Base-by-base conservation (phyloP, 2,329 filamentous ascomycete genomes). In the Alternaria dauci region DNA sequence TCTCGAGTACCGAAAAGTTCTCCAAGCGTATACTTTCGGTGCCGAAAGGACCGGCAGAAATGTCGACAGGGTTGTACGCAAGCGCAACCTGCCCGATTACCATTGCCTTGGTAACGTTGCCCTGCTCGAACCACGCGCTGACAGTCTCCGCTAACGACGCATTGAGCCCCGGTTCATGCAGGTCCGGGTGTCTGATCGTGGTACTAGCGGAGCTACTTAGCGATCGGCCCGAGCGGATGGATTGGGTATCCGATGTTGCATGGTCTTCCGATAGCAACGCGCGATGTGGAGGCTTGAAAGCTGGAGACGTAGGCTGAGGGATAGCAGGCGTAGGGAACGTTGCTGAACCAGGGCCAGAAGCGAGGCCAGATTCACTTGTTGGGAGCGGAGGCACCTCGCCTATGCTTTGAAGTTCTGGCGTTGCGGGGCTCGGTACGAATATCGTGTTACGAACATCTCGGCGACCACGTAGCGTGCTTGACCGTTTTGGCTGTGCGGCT, bases 391-490 rank as follows among this genome's bases (percentile, higher is more conserved):
- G 76, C 54, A 65, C 73, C 54, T 72, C 77, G 53, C 72, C 77
- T 61, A 78, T 77, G 65, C 74, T 74, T 52, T 75, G 76, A 47
- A 78, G 61, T 55, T 81, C 79, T 38, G 78, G 76, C 11, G 77
- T 69, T 16, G 72, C 69, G 25, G 75, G 76, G 52, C 73, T 78
- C 7, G 92, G 90, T 65, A 94, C 85, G 73, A 95, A 94, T 55
- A 97, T 89, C 1, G 94, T 97, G 78, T 96, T 96, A 60, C 94
- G 88, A 64, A 96, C 92, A 76, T 98, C 94, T 74, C 95, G 87
- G 62, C 95, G 90, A 52, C 95, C 95, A 68, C 95, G 88, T 16
- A 96, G 83, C 14, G 93, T 97, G 46, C 91, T 90, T 14, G 87
- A 82, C 60, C 79, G 77, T 41, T 79, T 78, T 2, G 77, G 67